A percentile compares a stretch with the other conserved stretches of the same genome.
These are phyloP conservation scores for Nicotiana undulata DNA, from an alignment of 257 asterid genomes.

Conservation along the genomic window DNA sequence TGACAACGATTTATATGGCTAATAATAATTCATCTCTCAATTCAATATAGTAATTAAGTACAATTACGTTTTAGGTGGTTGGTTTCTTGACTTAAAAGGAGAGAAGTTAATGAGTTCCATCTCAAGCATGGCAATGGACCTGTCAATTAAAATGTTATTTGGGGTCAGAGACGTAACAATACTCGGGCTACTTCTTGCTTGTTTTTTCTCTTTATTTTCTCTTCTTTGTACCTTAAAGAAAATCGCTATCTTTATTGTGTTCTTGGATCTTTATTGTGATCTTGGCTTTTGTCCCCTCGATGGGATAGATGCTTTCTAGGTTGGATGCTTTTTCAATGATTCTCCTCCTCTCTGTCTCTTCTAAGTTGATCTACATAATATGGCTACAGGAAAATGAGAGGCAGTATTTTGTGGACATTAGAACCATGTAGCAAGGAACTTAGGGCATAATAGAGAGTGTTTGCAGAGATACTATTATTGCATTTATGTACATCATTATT, in stretches of 20 bases:
- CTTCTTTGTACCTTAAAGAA: not conserved
- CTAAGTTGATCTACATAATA: not conserved
- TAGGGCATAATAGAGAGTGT: not conserved
- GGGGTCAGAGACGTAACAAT: constrained; percentile 24
- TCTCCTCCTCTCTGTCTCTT: not conserved
- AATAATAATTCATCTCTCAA: constrained; percentile 10
- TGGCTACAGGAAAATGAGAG: not conserved
- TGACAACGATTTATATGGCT: not conserved
- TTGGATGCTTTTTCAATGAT: not conserved
- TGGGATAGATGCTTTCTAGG: constrained; percentile 10
- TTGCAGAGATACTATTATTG: not conserved
- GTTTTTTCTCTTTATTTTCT: not conserved
- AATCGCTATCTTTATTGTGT: not conserved
- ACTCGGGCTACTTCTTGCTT: not conserved
- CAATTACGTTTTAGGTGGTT: constrained; percentile 11
- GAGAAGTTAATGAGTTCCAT: constrained; percentile 28
- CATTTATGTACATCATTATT: no score
- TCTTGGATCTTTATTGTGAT: not conserved
- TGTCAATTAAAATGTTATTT: not conserved
- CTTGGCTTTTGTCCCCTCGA: constrained; percentile 5
- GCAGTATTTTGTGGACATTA: not conserved
- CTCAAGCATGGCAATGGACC: constrained; percentile 8
- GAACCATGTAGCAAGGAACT: not conserved
- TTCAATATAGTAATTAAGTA: not conserved
- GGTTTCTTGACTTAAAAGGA: constrained; percentile 40